Conservation (phyloP, 169 alveolate species). For the Cryptosporidium sp. region DNA sequence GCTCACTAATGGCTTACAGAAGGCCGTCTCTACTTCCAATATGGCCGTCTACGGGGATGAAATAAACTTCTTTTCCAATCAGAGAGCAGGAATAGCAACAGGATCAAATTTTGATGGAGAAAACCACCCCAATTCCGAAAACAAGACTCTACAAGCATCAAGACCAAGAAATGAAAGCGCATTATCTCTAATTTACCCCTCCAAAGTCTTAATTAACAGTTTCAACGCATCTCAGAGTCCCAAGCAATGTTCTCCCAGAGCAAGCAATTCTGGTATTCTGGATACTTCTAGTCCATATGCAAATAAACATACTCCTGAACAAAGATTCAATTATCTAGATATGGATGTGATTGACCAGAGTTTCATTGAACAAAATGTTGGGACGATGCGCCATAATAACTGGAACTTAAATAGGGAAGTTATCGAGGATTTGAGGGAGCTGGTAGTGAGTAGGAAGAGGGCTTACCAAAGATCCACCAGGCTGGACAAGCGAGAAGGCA, state of each 20-base stretch:
- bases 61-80: background rate
- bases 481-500: conserved; percentile 88
- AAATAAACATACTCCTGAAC: conserved; percentile 49
- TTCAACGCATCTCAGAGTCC: conserved; percentile 22
- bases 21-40: background rate
- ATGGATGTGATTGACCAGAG: conserved; percentile 89
- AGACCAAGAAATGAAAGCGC: conserved; percentile 34
- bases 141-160: background rate
- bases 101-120: background rate
- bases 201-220: conserved; percentile 40
- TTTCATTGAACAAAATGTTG: conserved; percentile 82
- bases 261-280: conserved; percentile 60
- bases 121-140: background rate
- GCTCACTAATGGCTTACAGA: background rate
- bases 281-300: conserved; percentile 60
- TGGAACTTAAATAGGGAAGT: conserved; percentile 90
- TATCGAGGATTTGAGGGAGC: conserved; percentile 89
- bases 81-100: background rate
- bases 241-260: conserved; percentile 32
- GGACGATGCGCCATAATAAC: conserved; percentile 83
- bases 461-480: conserved; percentile 86
- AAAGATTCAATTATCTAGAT: conserved; percentile 82
- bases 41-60: background rate
- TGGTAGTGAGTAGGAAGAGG: conserved; percentile 83
- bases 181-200: conserved; percentile 64